Percentiles rank a stretch among this genome's conserved stretches.
These are phyloP conservation scores for Conringia planisiliqua DNA, from an alignment of 345 rosid genomes.

Conservation along the genomic window DNA sequence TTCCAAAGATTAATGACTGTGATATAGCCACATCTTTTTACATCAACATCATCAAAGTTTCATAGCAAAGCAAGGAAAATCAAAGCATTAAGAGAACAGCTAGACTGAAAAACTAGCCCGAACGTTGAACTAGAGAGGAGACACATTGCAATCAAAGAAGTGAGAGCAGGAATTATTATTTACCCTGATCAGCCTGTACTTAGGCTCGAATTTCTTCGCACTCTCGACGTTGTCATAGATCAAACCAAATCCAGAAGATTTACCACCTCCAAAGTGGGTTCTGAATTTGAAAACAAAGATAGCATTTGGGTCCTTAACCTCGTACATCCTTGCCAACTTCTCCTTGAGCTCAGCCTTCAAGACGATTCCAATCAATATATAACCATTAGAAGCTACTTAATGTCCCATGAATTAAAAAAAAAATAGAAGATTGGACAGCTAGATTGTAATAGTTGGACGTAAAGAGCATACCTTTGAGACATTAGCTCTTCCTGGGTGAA, in stretches of 20 bases:
- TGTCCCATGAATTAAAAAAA: too few relatives aligned
- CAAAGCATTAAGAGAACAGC: neutral
- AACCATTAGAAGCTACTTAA: neutral
- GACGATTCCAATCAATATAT: neutral
- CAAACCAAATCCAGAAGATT: conserved; percentile 93
- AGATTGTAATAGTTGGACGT: neutral
- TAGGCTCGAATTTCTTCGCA: conserved; percentile 94
- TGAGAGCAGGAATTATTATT: neutral
- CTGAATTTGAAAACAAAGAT: conserved; percentile 93
- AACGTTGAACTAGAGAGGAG: neutral
- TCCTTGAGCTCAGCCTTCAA: conserved; percentile 78
- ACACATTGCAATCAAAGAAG: neutral
- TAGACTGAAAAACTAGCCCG: neutral
- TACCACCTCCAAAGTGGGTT: conserved; percentile 96
- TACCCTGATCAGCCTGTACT: conserved; percentile 97
- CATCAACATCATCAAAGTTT: neutral
- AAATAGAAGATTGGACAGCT: neutral
- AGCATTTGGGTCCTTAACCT: conserved; percentile 79
- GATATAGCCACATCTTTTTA: neutral
- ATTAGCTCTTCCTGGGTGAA: conserved; percentile 92
- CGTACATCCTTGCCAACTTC: conserved; percentile 74
- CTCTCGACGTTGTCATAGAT: conserved; percentile 83
- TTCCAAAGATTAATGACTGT: neutral
- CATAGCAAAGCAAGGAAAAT: neutral
- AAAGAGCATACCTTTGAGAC: conserved; percentile 68